Conservation (phyloP, 176 grass and related monocot species). For the Aegilops longissima region DNA sequence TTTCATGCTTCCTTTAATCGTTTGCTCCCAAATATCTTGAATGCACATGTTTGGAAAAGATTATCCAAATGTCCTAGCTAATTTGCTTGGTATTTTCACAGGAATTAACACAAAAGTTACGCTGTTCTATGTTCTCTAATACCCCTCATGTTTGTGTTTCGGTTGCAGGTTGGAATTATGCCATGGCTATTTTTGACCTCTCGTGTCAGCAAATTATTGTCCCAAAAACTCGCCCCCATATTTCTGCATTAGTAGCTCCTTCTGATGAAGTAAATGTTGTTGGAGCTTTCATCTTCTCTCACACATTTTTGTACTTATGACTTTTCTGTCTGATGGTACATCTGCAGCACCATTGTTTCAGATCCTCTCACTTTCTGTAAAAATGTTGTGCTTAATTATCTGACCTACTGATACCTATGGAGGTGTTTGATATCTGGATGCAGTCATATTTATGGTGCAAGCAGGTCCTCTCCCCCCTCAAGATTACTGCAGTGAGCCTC, state of each 20-base stretch:
- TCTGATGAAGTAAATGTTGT: background rate
- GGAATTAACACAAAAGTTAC: background rate
- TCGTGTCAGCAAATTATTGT: slow-evolving; percentile 68
- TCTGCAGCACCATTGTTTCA: background rate
- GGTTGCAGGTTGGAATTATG: slow-evolving; percentile 77
- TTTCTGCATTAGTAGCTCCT: slow-evolving; percentile 34
- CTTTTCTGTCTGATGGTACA: background rate
- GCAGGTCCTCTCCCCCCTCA: background rate
- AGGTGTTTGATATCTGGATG: background rate
- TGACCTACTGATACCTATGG: background rate
- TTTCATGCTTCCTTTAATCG: background rate
- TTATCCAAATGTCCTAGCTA: background rate
- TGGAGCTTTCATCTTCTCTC: background rate
- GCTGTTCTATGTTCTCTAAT: background rate
- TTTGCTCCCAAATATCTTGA: background rate
- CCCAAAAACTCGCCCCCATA: slow-evolving; percentile 50
- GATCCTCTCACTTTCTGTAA: background rate
- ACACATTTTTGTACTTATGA: background rate
- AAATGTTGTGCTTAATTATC: background rate
- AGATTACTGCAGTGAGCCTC: too few relatives aligned
- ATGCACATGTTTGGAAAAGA: background rate
- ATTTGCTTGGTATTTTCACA: background rate
- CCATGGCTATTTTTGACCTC: slow-evolving; percentile 88
- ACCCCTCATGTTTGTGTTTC: background rate
- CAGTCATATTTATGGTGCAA: background rate